Base-by-base conservation (phyloP, 2,329 filamentous ascomycete genomes). In the Hypoxylon sp. region DNA sequence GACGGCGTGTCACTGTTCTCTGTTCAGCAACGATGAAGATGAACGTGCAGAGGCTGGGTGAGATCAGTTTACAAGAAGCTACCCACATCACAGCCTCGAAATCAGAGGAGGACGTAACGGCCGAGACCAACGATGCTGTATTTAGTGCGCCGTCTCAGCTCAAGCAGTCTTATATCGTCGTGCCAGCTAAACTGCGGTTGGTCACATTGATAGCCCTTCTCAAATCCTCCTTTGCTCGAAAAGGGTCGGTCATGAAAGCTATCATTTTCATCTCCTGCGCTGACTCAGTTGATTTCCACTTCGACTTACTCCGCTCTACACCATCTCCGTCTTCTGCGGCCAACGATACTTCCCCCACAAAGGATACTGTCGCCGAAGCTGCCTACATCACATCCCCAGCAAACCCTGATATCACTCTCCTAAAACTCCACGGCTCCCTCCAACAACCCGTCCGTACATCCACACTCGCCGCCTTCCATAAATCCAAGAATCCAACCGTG, bases 21-120 rank as follows among this genome's bases (percentile, higher is more conserved):
- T 99, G 96, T 79, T 99, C 96, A 3, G 96, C 96, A 2, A 99
- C 96, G 0, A 92, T 99, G 90, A 98, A 98, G 82, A 94, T 97
- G 89, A 96, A 95, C 74, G 96, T 98, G 1, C 94, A 98, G 78
- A 91, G 92, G 73, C 83, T 99, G 5, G 94, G 95, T 45, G 94
- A 98, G 76, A 97, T 98, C 81, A 97, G 94, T 83, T 84, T 99
- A 78, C 94, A 97, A 74, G 93, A 98, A 75, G 94, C 96, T 0
- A 87, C 93, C 0, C 93, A 97, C 76, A 91, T 99, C 73, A 91
- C 93, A 58, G 90, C 91, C 0, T 83, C 86, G 32, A 87, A 87
- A 72, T 82, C 82, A 19, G 79, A 82, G 4, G 80, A 80, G 6
- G 82, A 84, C 32, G 80, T 81, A 5, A 80, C 82, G 21, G 76